Base-by-base conservation (phyloP, 2,329 filamentous ascomycete genomes). In the Stagonosporopsis rhizophila region DNA sequence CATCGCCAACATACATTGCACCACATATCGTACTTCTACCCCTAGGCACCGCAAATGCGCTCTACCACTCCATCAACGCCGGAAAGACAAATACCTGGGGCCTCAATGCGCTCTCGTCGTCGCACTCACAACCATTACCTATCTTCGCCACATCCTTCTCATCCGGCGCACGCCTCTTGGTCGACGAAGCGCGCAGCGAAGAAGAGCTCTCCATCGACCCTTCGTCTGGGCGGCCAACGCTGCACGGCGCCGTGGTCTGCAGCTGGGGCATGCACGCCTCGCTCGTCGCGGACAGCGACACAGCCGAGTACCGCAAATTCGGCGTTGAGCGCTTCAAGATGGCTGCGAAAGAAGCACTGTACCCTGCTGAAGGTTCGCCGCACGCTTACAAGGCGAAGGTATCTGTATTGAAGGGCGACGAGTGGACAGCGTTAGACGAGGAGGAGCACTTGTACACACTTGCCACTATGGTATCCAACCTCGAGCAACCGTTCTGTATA, bases 181-280 rank as follows among this genome's bases (percentile, higher is more conserved):
- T 73, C 15, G 70, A 80, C 52, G 78, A 82, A 71, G 78, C 70
- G 19, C 77, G 75, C 11, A 75, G 80, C 30, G 80, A 82, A 51
- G 71, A 72, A 35, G 58, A 64, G 7, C 63, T 77, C 4, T 62
- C 74, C 1, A 56, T 49, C 14, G 62, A 66, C 25, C 20, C 59
- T 0, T 48, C 53, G 25, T 65, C 44, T 52, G 71, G 64, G 4
- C 67, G 58, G 0, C 72, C 73, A 0, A 66, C 66, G 0, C 67
- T 83, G 2, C 84, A 89, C 67, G 93, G 92, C 23, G 89, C 89
- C 22, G 91, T 97, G 20, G 93, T 98, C 2, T 89, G 88, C 40
- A 95, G 90, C 74, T 96, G 96, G 84, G 94, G 90, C 19, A 87
- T 98, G 69, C 94, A 98, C 70, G 91, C 93, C 27, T 87, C 89